These are phyloP conservation scores for Chaetoceros tenuissimus DNA, from an alignment of 108 stramenopile genomes.

Conservation along the genomic window DNA sequence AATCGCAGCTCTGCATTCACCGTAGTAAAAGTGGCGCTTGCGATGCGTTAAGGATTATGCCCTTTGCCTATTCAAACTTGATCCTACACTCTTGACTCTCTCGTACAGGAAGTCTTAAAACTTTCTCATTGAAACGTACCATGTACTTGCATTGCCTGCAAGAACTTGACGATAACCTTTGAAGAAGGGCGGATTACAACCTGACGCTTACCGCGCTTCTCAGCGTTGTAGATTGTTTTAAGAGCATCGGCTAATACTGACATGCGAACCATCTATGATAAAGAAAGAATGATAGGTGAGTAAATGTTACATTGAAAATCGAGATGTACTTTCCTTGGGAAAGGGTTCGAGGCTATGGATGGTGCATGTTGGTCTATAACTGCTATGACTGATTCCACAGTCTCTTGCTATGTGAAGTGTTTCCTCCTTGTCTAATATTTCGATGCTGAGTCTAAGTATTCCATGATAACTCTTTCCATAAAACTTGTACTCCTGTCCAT, in stretches of 20 bases:
- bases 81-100: too few relatives aligned
- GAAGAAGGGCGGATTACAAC: constrained; percentile 97
- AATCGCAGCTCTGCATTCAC: constrained; percentile 12
- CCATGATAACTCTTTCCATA: too few relatives aligned
- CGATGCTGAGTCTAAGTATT: too few relatives aligned
- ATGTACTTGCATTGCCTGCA: constrained; percentile 99
- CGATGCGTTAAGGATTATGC: neutral
- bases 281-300: constrained; percentile 3
- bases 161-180: constrained; percentile 99
- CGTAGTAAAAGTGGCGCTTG: constrained; percentile 3
- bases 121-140: constrained; percentile 89
- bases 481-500: too few relatives aligned
- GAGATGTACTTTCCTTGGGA: neutral
- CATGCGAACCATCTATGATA: constrained; percentile 95
- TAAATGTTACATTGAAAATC: constrained; percentile 6
- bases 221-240: constrained; percentile 99
- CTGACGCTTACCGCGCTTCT: constrained; percentile 99
- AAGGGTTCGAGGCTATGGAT: neutral
- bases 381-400: too few relatives aligned
- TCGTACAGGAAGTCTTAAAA: too few relatives aligned
- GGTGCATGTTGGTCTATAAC: too few relatives aligned
- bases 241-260: constrained; percentile 99
- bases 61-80: neutral
- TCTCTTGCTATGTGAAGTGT: too few relatives aligned
- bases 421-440: too few relatives aligned